Conservation (phyloP, 2,329 filamentous ascomycete genomes). For the Coleophoma cylindrospora region DNA sequence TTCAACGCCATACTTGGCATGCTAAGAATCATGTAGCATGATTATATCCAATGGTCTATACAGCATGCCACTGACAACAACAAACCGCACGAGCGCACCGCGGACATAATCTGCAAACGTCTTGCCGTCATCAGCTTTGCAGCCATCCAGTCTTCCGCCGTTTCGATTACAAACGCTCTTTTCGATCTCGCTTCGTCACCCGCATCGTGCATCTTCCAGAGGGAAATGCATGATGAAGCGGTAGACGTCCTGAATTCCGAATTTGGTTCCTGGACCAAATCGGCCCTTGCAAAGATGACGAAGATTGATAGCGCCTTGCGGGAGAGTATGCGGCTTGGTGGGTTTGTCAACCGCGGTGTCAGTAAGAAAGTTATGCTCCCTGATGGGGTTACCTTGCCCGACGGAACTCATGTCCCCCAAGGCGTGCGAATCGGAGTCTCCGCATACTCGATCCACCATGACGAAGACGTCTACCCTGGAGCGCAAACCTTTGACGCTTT, state of each 20-base stretch:
- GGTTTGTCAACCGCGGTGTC: constrained; percentile 20
- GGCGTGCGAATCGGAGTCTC: constrained; percentile 30
- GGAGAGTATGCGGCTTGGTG: constrained; percentile 35
- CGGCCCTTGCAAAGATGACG: constrained; percentile 30
- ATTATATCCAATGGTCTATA: constrained; percentile 36
- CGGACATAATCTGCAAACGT: constrained; percentile 23
- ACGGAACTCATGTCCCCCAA: constrained; percentile 25
- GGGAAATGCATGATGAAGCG: constrained; percentile 32
- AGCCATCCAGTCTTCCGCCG: constrained; percentile 30
- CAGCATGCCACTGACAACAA: constrained; percentile 29
- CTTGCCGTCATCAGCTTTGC: constrained; percentile 20
- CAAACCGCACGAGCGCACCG: constrained; percentile 29
- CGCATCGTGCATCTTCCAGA: constrained; percentile 22
- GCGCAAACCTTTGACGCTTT: constrained; percentile 12
- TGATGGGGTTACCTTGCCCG: constrained; percentile 40
- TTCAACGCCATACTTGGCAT: constrained; percentile 1
- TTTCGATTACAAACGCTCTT: constrained; percentile 34
- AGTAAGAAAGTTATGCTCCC: constrained; percentile 23
- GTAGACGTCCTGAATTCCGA: constrained; percentile 22
- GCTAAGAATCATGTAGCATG: constrained; percentile 20
- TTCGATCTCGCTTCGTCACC: constrained; percentile 32
- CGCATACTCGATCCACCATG: constrained; percentile 14
- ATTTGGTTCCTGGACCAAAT: constrained; percentile 33
- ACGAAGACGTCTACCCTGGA: constrained; percentile 11
- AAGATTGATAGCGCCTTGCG: constrained; percentile 35